Conservation (phyloP, 768 basidiomycete species). For the Tephrocybe sp. region DNA sequence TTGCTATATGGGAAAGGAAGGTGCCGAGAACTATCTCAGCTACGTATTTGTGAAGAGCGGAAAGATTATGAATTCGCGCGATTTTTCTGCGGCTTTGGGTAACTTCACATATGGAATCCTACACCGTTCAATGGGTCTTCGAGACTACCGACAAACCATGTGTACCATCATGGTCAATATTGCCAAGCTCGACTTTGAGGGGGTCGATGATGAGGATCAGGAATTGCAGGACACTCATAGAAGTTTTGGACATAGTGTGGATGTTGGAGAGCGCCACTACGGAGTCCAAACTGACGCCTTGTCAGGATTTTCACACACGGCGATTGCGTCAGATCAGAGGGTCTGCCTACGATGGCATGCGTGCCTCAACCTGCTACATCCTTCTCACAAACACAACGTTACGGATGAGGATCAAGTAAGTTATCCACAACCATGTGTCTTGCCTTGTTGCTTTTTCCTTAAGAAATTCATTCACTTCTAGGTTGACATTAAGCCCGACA, state of each 20-base stretch:
- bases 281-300: background rate
- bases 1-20: background rate
- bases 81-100: background rate
- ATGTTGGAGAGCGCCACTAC: background rate
- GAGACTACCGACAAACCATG: background rate
- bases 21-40: background rate
- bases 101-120: background rate
- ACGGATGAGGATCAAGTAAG: too few relatives aligned
- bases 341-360: constrained; percentile 2
- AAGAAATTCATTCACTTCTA: too few relatives aligned
- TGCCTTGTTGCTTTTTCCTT: too few relatives aligned
- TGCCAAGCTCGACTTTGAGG: background rate
- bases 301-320: background rate
- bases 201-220: background rate
- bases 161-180: constrained; percentile 1
- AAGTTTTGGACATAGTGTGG: background rate
- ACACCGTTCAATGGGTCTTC: rapidly evolving
- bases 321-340: constrained; percentile 1
- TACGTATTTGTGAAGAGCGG: constrained; percentile 3
- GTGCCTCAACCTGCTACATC: background rate
- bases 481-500: too few relatives aligned
- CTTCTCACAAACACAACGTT: background rate
- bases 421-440: too few relatives aligned
- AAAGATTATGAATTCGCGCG: background rate
- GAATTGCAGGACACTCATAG: background rate